Conservation (phyloP, 129 eudicot species). For the Arctium lappa region DNA sequence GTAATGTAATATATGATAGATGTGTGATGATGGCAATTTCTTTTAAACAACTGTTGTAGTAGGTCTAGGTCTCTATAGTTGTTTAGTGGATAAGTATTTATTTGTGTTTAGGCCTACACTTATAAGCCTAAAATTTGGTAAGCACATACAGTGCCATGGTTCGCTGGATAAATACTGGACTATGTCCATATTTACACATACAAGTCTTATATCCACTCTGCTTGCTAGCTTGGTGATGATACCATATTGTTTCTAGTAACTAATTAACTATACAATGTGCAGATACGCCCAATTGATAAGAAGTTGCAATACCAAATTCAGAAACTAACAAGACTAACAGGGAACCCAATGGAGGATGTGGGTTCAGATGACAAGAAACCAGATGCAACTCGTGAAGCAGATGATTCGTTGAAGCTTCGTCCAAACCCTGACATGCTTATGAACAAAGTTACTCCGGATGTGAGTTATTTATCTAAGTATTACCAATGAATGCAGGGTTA, state of each 20-base stretch:
- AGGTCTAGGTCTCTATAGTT: no score
- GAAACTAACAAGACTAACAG: slow-evolving; percentile 57
- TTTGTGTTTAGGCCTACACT: no score
- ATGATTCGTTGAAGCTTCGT: slow-evolving; percentile 73
- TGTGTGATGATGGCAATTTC: neutral
- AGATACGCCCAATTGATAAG: slow-evolving; percentile 91
- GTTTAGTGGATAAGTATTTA: no score
- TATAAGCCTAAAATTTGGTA: no score
- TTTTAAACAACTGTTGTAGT: no score
- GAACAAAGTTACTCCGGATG: slow-evolving; percentile 42
- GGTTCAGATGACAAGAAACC: slow-evolving; percentile 40
- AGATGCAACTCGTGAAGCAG: slow-evolving; percentile 32
- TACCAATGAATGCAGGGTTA: neutral
- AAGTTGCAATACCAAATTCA: slow-evolving; percentile 77
- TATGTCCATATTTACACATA: neutral
- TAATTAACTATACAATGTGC: slow-evolving; percentile 11
- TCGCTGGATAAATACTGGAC: neutral
- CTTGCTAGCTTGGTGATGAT: neutral
- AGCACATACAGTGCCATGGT: no score
- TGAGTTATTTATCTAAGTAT: slow-evolving; percentile 29
- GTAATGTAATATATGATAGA: neutral
- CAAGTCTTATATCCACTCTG: neutral
- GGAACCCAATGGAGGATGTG: slow-evolving; percentile 27
- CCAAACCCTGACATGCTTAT: slow-evolving; percentile 77
- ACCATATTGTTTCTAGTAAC: neutral